phyloP scores from a whole-genome alignment of 345 rosid genomes.

The Brassica carinata region DNA sequence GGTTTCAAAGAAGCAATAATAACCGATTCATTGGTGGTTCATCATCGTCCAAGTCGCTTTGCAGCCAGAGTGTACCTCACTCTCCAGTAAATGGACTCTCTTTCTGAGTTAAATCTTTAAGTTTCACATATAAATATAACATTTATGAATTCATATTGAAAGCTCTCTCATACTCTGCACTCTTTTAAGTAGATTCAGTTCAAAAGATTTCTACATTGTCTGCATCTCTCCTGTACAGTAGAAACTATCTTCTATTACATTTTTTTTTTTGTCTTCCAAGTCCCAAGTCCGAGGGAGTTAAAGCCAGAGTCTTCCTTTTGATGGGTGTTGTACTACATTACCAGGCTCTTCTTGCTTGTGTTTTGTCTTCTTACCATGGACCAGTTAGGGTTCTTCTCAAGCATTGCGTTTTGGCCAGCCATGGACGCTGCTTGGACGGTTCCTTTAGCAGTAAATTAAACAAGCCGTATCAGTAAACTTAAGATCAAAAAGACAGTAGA shows the following conservation, averaged over 20 bases:
- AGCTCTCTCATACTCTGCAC: slow-evolving; percentile 22
- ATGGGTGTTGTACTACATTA: not conserved
- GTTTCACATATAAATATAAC: slow-evolving; percentile 23
- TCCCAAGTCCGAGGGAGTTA: slow-evolving; percentile 5
- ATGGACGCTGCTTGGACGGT: slow-evolving; percentile 48
- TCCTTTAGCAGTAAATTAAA: slow-evolving; percentile 47
- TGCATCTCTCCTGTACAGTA: slow-evolving; percentile 37
- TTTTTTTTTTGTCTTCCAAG: slow-evolving; percentile 23
- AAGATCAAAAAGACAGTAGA: not conserved
- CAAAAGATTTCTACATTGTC: slow-evolving; percentile 35
- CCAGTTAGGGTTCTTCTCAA: slow-evolving; percentile 86
- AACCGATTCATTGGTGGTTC: slow-evolving; percentile 69
- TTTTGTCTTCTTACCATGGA: slow-evolving; percentile 63
- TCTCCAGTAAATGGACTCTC: slow-evolving; percentile 40
- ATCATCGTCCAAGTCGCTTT: slow-evolving; percentile 76
- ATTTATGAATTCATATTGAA: slow-evolving; percentile 22
- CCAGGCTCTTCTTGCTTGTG: slow-evolving; percentile 17
- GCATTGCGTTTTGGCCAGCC: slow-evolving; percentile 63
- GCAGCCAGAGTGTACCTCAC: slow-evolving; percentile 61
- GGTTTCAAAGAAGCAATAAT: slow-evolving; percentile 59
- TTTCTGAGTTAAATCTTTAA: slow-evolving; percentile 25
- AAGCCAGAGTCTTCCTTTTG: slow-evolving; percentile 17
- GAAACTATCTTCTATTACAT: slow-evolving; percentile 26
- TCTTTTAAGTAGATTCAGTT: slow-evolving; percentile 15
- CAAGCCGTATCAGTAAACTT: slow-evolving; percentile 3